A percentile compares a stretch with the other conserved stretches of the same genome.
These are phyloP conservation scores for Cryptosporidium bovis DNA, from an alignment of 169 alveolate species.

Conservation along the genomic window DNA sequence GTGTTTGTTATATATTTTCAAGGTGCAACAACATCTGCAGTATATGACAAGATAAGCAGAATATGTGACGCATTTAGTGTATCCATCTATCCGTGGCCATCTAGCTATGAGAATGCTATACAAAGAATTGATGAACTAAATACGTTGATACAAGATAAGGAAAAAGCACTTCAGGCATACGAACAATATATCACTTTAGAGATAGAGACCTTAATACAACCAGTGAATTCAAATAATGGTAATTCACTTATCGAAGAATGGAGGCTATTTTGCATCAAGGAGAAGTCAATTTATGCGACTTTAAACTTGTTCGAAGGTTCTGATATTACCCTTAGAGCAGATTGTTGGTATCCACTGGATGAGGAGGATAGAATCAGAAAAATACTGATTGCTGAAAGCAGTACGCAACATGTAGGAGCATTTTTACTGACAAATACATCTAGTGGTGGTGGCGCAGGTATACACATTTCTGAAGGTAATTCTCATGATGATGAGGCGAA, in stretches of 20 bases:
- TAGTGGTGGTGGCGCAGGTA: slow-evolving; percentile 48
- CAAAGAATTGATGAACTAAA: slow-evolving; percentile 80
- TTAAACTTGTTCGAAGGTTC: slow-evolving; percentile 93
- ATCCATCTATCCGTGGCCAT: slow-evolving; percentile 88
- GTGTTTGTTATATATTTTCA: slow-evolving; percentile 95
- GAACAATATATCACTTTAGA: slow-evolving; percentile 88
- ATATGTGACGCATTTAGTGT: slow-evolving; percentile 92
- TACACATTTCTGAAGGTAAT: slow-evolving; percentile 75
- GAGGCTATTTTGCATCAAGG: slow-evolving; percentile 93
- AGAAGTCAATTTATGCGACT: slow-evolving; percentile 91
- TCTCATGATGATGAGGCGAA: slow-evolving; percentile 84
- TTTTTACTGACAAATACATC: slow-evolving; percentile 82
- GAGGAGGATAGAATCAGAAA: slow-evolving; percentile 90
- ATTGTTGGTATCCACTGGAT: slow-evolving; percentile 95
- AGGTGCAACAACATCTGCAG: slow-evolving; percentile 86
- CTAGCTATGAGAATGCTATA: slow-evolving; percentile 80
- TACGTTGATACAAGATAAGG: slow-evolving; percentile 87
- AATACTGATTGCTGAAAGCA: slow-evolving; percentile 82
- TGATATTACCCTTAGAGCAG: slow-evolving; percentile 93
- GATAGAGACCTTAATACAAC: slow-evolving; percentile 86
- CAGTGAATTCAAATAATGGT: slow-evolving; percentile 83
- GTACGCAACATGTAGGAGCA: slow-evolving; percentile 83
- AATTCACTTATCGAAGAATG: slow-evolving; percentile 93
- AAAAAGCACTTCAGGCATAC: slow-evolving; percentile 89
- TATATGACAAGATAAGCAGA: slow-evolving; percentile 90